phyloP scores from a whole-genome alignment of 2,329 filamentous ascomycete species.

The Calonectria fujianensis region DNA sequence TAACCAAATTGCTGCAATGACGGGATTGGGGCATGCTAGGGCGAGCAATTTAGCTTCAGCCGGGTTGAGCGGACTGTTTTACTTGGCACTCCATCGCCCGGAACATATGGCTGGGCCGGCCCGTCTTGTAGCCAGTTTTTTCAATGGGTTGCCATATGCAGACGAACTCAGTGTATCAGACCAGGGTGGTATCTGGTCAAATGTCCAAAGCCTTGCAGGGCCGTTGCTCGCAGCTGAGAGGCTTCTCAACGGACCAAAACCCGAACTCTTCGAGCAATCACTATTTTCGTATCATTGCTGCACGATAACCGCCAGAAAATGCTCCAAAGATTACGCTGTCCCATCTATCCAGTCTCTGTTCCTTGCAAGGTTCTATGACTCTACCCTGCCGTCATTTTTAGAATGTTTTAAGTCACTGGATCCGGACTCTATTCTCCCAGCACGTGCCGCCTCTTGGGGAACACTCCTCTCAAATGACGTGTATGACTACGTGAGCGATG shows the following conservation, averaged over 20 bases:
- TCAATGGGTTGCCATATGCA: background rate
- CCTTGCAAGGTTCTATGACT: background rate
- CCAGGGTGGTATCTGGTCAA: background rate
- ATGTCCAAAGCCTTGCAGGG: background rate
- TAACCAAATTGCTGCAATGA: background rate
- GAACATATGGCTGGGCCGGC: background rate
- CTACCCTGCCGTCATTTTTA: background rate
- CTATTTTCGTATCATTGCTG: background rate
- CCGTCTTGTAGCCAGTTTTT: background rate
- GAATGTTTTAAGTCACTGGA: background rate
- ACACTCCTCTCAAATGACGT: background rate
- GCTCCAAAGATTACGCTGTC: rapidly evolving
- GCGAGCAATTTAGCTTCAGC: background rate
- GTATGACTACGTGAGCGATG: background rate
- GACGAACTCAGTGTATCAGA: background rate
- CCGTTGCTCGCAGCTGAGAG: background rate
- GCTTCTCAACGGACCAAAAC: background rate
- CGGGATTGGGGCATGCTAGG: background rate
- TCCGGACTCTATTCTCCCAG: background rate
- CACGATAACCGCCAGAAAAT: background rate
- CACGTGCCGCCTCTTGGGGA: background rate
- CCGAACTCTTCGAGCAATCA: background rate
- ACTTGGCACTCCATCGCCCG: background rate
- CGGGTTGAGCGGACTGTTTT: background rate
- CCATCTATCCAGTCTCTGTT: background rate